Evolutionary conservation across 2,329 filamentous ascomycete species (phyloP).

Genomic region (Cordyceps militaris): DNA sequence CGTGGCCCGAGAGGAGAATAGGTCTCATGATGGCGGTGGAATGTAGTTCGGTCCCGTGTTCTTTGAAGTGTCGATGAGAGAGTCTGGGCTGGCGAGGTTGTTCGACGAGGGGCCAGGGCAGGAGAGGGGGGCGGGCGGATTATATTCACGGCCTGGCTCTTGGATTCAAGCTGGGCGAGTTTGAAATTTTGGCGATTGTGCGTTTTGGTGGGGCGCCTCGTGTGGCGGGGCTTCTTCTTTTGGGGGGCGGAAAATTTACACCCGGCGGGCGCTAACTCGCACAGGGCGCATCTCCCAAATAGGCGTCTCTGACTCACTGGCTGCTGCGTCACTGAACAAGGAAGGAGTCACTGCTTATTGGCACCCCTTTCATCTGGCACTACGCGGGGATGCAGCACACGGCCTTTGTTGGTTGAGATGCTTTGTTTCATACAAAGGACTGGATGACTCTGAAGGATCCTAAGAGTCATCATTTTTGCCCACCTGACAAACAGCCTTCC

Average conservation of each 20-base stretch:
- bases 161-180: slow-evolving; percentile 19
- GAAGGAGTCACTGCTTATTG: too few relatives aligned
- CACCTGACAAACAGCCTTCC: too few relatives aligned
- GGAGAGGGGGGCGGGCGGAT: slow-evolving; percentile 7
- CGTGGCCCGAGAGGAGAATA: slow-evolving; percentile 92
- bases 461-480: too few relatives aligned
- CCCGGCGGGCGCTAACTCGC: too few relatives aligned
- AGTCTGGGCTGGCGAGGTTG: slow-evolving; percentile 5
- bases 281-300: background rate
- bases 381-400: too few relatives aligned
- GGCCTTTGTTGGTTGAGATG: too few relatives aligned
- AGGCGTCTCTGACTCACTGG: slow-evolving; percentile 1
- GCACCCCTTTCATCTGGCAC: too few relatives aligned
- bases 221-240: slow-evolving; percentile 12
- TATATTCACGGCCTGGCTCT: slow-evolving; percentile 1
- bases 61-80: background rate
- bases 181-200: slow-evolving; percentile 40
- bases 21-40: slow-evolving; percentile 70
- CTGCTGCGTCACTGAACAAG: background rate
- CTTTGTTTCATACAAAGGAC: too few relatives aligned
- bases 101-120: slow-evolving; percentile 8
- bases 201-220: slow-evolving; percentile 36
- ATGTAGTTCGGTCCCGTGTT: background rate
- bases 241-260: background rate
- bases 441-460: too few relatives aligned